phyloP scores from a whole-genome alignment of 306 rosid species.

The Vigna hirtella region DNA sequence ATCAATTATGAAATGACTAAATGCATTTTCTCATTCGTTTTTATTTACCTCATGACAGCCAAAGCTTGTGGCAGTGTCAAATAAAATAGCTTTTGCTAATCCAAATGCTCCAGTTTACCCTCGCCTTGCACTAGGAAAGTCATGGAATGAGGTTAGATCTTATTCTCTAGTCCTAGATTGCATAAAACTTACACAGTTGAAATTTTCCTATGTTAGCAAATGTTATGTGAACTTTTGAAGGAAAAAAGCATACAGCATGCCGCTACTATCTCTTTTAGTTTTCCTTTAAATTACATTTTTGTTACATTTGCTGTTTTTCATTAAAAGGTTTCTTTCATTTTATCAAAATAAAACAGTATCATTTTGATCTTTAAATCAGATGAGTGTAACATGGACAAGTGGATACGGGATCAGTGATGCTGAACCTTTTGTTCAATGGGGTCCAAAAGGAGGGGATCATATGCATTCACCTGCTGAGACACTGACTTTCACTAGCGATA shows the following conservation, averaged over 20 bases:
- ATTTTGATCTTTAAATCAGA: conserved; percentile 52
- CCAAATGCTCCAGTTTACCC: conserved; percentile 93
- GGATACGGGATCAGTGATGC: conserved; percentile 81
- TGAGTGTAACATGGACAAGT: conserved; percentile 96
- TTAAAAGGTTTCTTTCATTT: conserved; percentile 3
- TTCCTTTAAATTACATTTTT: not conserved
- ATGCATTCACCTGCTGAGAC: conserved; percentile 74
- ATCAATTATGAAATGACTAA: conserved; percentile 15
- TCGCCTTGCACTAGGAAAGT: conserved; percentile 83
- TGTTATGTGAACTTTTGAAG: not conserved
- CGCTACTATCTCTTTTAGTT: not conserved
- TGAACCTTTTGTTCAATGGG: conserved; percentile 82
- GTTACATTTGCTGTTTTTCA: conserved; percentile 16
- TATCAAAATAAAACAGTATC: conserved; percentile 23
- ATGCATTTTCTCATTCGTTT: conserved; percentile 30
- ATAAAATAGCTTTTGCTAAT: conserved; percentile 68
- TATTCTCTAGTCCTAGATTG: conserved; percentile 16
- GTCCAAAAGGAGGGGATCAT: conserved; percentile 65
- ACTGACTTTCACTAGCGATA: conserved; percentile 66
- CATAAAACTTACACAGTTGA: conserved; percentile 15
- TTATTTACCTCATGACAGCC: conserved; percentile 58
- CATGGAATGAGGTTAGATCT: conserved; percentile 83
- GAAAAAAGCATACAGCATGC: conserved; percentile 15
- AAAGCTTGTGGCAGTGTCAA: conserved; percentile 76
- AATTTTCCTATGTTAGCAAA: conserved; percentile 2